Percentiles rank a stretch among this genome's conserved stretches.
These are phyloP conservation scores for Eucommia ulmoides DNA, from an alignment of 257 asterid genomes.

Conservation along the genomic window DNA sequence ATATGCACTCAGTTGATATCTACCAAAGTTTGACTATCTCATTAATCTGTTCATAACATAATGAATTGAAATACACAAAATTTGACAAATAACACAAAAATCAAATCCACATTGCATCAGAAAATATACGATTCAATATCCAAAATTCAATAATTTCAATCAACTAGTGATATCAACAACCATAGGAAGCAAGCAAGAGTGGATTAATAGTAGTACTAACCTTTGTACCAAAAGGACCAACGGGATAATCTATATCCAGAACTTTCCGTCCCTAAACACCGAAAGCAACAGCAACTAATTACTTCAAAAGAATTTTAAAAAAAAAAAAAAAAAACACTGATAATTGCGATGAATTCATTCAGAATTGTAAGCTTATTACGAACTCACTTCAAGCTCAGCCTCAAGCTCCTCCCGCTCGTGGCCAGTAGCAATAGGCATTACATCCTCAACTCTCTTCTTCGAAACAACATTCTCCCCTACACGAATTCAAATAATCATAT, in stretches of 20 bases:
- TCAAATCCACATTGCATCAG: too few relatives aligned
- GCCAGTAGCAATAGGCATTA: conserved; percentile 55
- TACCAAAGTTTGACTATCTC: neutral
- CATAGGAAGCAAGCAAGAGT: neutral
- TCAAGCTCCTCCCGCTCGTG: conserved; percentile 59
- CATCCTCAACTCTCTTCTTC: conserved; percentile 34
- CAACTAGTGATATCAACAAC: neutral
- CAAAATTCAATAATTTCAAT: too few relatives aligned
- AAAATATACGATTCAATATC: neutral
- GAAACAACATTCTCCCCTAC: neutral
- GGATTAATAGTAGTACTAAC: conserved; percentile 24
- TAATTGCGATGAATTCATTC: neutral
- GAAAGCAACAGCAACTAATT: neutral
- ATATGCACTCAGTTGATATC: too few relatives aligned
- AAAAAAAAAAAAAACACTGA: neutral
- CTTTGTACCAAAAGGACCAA: conserved; percentile 94
- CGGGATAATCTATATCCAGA: conserved; percentile 48
- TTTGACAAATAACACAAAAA: too few relatives aligned
- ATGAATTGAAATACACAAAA: too few relatives aligned
- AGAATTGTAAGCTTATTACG: neutral
- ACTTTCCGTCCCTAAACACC: conserved; percentile 47
- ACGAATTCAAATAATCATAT: too few relatives aligned
- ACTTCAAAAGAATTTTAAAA: neutral
- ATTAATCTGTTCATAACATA: neutral
- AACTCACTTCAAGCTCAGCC: conserved; percentile 31